Percentiles rank a stretch among this genome's conserved stretches.
These are phyloP conservation scores for Paraglomus occultum DNA, from an alignment of 192 early-diverging fungal species.

Conservation along the genomic window DNA sequence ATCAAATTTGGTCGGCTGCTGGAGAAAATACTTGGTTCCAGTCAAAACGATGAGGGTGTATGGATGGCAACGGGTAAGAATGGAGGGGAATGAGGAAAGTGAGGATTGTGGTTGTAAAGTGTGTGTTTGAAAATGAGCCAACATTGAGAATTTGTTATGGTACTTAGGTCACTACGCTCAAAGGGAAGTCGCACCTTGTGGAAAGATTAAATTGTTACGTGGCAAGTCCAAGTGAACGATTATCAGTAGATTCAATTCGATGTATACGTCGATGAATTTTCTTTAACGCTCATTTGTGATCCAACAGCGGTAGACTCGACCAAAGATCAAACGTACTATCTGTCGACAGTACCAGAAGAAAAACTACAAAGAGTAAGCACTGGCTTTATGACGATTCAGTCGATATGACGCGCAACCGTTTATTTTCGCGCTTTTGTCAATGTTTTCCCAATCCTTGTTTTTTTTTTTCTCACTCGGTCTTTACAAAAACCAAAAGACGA, in stretches of 20 bases:
- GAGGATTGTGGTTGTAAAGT: neutral
- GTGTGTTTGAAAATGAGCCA: too few relatives aligned
- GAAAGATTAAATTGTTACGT: conserved; percentile 36
- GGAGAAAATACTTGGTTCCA: conserved; percentile 45
- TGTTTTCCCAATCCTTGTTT: too few relatives aligned
- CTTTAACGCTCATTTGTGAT: neutral
- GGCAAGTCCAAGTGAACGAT: conserved; percentile 26
- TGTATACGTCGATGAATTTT: neutral
- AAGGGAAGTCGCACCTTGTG: conserved; percentile 29
- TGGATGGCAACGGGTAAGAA: conserved; percentile 41
- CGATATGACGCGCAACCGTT: neutral
- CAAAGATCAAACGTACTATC: conserved; percentile 96
- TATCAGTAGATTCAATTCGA: neutral
- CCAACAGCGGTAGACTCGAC: conserved; percentile 53
- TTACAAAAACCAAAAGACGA: conserved; percentile 34
- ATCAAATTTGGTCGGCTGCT: conserved; percentile 94
- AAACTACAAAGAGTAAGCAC: conserved; percentile 40
- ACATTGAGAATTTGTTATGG: too few relatives aligned
- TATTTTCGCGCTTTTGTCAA: too few relatives aligned
- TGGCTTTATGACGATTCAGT: neutral
- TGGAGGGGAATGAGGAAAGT: neutral
- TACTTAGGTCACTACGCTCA: conserved; percentile 57
- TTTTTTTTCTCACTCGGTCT: neutral
- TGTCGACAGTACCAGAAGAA: conserved; percentile 60
- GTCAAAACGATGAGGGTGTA: neutral